Base-by-base conservation (phyloP, 2,329 filamentous ascomycete species). In the Aspergillus sp. region DNA sequence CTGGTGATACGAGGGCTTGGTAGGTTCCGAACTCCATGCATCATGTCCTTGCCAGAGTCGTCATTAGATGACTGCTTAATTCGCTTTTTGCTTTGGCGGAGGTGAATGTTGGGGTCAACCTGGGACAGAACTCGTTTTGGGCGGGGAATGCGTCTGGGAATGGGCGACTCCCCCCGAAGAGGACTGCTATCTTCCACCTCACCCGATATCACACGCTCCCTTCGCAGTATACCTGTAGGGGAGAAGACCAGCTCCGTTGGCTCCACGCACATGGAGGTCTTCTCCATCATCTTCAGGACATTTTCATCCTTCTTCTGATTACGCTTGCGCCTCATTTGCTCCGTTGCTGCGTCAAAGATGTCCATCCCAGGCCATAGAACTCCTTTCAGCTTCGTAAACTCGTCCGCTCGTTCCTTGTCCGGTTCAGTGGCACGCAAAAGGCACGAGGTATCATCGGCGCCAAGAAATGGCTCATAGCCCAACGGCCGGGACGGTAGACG, bases 241-340 rank as follows among this genome's bases (percentile, higher is more conserved):
- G 70, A 72, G 48, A 73, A 76, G 9, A 75, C 66, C 26, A 69
- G 59, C 49, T 76, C 73, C 4, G 66, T 70, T 2, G 73, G 71
- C 50, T 73, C 66, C 9, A 74, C 68, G 10, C 63, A 57, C 42
- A 61, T 57, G 2, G 73, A 74, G 4, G 68, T 68, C 44, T 56
- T 63, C 51, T 75, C 66, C 72, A 76, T 73, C 51, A 62, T 65
- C 52, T 63, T 71, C 41, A 76, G 45, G 27, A 71, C 64, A 30
- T 62, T 68, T 8, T 62, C 63, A 41, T 75, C 72, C 51, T 76
- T 76, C 54, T 73, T 75, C 55, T 76, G 73, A 47, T 76, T 76
- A 36, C 73, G 69, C 49, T 68, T 72, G 39, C 69, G 67, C 51
- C 67, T 70, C 68, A 73, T 74, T 44, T 73, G 66, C 46, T 68